Evolutionary conservation across 495 filamentous ascomycete genomes (phyloP).

Genomic region (Aspergillus cavernicola): DNA sequence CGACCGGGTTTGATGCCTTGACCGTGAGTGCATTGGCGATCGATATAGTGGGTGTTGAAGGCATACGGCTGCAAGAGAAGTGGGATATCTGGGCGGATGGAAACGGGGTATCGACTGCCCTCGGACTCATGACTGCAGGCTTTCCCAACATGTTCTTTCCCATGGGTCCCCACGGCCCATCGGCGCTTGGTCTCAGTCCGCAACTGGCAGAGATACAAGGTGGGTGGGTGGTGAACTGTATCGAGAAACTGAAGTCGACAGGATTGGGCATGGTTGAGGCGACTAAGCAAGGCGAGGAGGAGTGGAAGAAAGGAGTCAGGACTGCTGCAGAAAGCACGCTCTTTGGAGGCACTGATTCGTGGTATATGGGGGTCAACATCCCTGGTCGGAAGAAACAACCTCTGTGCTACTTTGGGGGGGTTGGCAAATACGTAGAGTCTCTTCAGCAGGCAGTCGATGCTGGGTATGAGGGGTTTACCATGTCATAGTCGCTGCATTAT

Average conservation of each 20-base stretch:
- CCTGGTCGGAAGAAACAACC: not conserved
- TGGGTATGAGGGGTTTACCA: too few relatives aligned
- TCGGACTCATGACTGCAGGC: constrained; percentile 34
- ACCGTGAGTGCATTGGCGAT: constrained; percentile 34
- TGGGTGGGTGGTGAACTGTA: not conserved
- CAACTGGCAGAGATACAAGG: not conserved
- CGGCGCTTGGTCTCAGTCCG: not conserved
- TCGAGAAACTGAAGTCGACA: not conserved
- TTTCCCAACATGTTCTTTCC: constrained; percentile 54
- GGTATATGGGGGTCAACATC: constrained; percentile 1
- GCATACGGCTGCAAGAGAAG: constrained; percentile 37
- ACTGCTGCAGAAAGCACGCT: not conserved
- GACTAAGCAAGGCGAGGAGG: not conserved
- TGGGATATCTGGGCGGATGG: constrained; percentile 56
- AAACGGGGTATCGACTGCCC: too few relatives aligned
- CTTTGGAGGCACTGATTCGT: not conserved
- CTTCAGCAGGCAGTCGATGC: too few relatives aligned
- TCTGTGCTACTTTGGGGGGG: not conserved
- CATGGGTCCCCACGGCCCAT: too few relatives aligned
- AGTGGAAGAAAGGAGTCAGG: not conserved
- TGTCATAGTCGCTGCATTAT: too few relatives aligned
- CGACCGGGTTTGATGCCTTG: constrained; percentile 54
- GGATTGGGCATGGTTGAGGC: not conserved
- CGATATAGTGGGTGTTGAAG: constrained; percentile 38
- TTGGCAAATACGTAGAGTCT: not conserved